Conservation (phyloP, 305 asterid genomes). For the Solanum chacoense region DNA sequence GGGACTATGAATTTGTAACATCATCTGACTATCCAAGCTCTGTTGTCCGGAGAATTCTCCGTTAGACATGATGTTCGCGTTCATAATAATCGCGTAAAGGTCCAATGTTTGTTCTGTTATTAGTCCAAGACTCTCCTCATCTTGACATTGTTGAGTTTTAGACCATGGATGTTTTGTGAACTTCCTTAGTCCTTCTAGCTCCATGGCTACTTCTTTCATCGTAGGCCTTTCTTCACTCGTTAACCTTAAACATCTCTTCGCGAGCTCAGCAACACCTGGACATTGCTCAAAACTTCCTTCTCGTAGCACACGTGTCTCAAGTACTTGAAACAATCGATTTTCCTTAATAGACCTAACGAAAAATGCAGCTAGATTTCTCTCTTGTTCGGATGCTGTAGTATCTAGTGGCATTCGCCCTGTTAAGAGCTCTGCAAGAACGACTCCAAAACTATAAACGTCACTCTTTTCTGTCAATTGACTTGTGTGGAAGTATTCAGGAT, state of each 20-base stretch:
- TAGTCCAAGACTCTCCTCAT: slow-evolving; percentile 16
- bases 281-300: slow-evolving; percentile 56
- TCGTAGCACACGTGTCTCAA: slow-evolving; percentile 43
- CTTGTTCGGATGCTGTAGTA: slow-evolving; percentile 30
- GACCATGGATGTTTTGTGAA: slow-evolving; percentile 48
- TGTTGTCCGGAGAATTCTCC: slow-evolving; percentile 23
- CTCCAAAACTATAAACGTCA: slow-evolving; percentile 59
- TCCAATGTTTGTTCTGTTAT: slow-evolving; percentile 12
- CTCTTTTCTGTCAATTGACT: slow-evolving; percentile 15
- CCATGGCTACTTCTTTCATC: slow-evolving; percentile 58
- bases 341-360: slow-evolving; percentile 32
- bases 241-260: slow-evolving; percentile 32
- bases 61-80: slow-evolving; percentile 9
- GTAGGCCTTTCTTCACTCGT: slow-evolving; percentile 47
- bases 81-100: slow-evolving; percentile 29
- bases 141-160: neutral
- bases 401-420: slow-evolving; percentile 40
- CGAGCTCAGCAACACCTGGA: slow-evolving; percentile 31
- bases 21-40: slow-evolving; percentile 9
- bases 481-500: neutral
- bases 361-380: slow-evolving; percentile 33
- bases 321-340: slow-evolving; percentile 30
- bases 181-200: slow-evolving; percentile 51
- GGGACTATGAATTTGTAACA: neutral
- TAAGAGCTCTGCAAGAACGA: slow-evolving; percentile 23